Evolutionary conservation across 2,329 filamentous ascomycete species (phyloP).

Genomic region (Calycina marina): DNA sequence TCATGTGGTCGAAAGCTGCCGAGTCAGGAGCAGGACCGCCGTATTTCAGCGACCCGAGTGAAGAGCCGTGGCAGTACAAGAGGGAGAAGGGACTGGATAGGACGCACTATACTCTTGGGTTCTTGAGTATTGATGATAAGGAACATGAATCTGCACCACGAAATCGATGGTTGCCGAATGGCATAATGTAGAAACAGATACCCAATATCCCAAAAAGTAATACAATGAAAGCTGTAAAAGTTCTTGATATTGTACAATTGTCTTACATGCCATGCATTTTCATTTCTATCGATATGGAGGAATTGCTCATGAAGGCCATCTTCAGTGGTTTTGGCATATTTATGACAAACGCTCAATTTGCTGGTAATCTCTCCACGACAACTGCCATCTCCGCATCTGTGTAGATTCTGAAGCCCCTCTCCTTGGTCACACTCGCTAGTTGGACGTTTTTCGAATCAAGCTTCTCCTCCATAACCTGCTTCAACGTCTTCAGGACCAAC

Average conservation of each 20-base stretch:
- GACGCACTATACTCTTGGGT: constrained; percentile 62
- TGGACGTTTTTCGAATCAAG: constrained; percentile 98
- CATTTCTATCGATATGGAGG: constrained; percentile 1
- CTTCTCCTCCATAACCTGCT: constrained; percentile 99
- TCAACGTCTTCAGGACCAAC: constrained; percentile 89
- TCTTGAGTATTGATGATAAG: constrained; percentile 64
- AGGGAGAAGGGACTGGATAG: constrained; percentile 41
- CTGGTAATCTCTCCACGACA: constrained; percentile 70
- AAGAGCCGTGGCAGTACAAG: constrained; percentile 26
- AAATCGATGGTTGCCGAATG: background rate
- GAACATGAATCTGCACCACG: constrained; percentile 22
- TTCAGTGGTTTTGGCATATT: too few species aligned
- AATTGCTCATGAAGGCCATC: background rate
- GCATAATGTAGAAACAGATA: background rate
- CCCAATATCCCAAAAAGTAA: background rate
- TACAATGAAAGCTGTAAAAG: background rate
- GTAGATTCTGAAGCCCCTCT: constrained; percentile 98
- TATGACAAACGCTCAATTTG: constrained; percentile 40
- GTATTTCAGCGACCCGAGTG: constrained; percentile 38
- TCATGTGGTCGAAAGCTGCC: constrained; percentile 64
- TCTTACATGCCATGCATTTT: constrained; percentile 1
- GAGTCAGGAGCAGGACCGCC: constrained; percentile 61
- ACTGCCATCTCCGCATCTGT: constrained; percentile 92
- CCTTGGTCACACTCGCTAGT: constrained; percentile 92
- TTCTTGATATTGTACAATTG: background rate